Base-by-base conservation (phyloP, 1,139 yeast genomes). In the Kodamaea anthophila region DNA sequence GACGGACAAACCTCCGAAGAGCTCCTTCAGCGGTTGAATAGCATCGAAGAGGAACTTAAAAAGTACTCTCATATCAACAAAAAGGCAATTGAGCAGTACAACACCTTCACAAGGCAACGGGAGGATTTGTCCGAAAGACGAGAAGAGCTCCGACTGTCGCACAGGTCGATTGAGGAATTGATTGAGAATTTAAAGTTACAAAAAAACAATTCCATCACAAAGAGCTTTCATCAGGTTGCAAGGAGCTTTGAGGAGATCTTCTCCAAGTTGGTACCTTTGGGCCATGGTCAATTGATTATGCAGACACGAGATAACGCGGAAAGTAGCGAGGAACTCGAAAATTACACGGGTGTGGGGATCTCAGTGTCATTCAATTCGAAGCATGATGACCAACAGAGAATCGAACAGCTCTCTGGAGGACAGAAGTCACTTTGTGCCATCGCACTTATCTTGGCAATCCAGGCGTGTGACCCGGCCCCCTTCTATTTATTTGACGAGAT, bases 391-490 rank as follows among this genome's bases (percentile, higher is more conserved):
- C 96, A 85, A 51, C 86, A 83, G 42, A 69, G 85, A 40, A 82
- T 88, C 32, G 95, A 87, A 53, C 96, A 88, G 49, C 65, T 91
- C 18, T 85, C 96, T 0, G 98, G 98, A 23, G 98, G 98, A 5
- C 98, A 91, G 49, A 91, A 91, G 51, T 84, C 97, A 0, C 62
- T 91, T 12, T 88, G 97, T 65, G 97, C 98, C 2, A 77, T 91
- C 43, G 88, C 97, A 0, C 69, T 91, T 30, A 88, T 91, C 40
- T 69, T 91, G 38, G 97, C 98, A 4, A 86, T 91, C 39, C 98
- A 91, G 58, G 77, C 73, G 50, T 85, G 94, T 43, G 97, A 91
- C 44, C 97, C 97, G 7, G 97, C 97, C 2, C 97, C 98, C 29
- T 91, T 91, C 53, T 91, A 91, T 51, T 60, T 91, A 32, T 87